A percentile compares a stretch with the other conserved stretches of the same genome.
These are phyloP conservation scores for Candida loeiensis DNA, from an alignment of 805 yeast species.

Conservation along the genomic window DNA sequence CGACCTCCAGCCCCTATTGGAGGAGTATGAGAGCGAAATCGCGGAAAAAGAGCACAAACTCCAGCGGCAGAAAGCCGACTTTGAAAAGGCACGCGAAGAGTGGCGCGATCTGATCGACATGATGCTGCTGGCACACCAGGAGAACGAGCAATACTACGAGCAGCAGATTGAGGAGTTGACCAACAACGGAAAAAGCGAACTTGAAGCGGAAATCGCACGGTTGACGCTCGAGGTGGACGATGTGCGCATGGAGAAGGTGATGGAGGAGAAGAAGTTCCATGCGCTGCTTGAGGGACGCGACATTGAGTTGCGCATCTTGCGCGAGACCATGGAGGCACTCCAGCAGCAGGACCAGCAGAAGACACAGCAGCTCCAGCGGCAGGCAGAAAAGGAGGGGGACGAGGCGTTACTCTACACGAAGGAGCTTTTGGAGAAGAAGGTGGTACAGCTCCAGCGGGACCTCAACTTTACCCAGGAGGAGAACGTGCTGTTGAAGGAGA, in stretches of 20 bases:
- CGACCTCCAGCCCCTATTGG: slow-evolving; percentile 46
- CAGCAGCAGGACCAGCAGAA: slow-evolving; percentile 3
- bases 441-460: slow-evolving; percentile 9
- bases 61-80: slow-evolving; percentile 42
- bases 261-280: slow-evolving; percentile 13
- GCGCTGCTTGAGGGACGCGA: slow-evolving; percentile 15
- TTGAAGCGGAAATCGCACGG: slow-evolving; percentile 10
- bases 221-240: slow-evolving; percentile 12
- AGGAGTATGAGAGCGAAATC: slow-evolving; percentile 44
- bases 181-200: slow-evolving; percentile 6
- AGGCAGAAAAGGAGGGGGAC: slow-evolving; percentile 1
- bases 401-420: slow-evolving; percentile 7
- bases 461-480: slow-evolving; percentile 10
- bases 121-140: slow-evolving; percentile 52
- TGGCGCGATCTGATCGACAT: slow-evolving; percentile 56
- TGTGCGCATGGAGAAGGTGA: slow-evolving; percentile 13
- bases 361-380: not conserved
- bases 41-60: slow-evolving; percentile 45
- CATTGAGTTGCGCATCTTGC: slow-evolving; percentile 11
- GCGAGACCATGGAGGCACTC: slow-evolving; percentile 9
- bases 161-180: slow-evolving; percentile 40
- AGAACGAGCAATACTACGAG: slow-evolving; percentile 48
- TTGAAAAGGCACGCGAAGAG: slow-evolving; percentile 55
- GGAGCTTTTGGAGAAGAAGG: slow-evolving; percentile 12
- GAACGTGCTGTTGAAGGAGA: slow-evolving; percentile 10